Percentiles rank a stretch among this genome's conserved stretches.
Evolutionary conservation across 1,139 yeast genomes (phyloP).

Genomic region (Zygotorulaspora mrakii): DNA sequence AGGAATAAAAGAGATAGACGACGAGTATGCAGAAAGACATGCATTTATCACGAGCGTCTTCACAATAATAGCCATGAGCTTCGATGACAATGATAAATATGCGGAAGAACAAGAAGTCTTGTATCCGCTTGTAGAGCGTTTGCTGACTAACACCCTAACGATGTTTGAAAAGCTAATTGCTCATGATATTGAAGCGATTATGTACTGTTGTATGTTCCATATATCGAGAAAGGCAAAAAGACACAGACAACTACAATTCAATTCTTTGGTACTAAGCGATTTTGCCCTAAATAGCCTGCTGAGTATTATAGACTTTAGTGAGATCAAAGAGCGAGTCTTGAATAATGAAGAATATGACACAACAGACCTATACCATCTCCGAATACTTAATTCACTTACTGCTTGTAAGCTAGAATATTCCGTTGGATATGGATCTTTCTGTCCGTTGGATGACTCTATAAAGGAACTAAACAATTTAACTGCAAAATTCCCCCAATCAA

Average conservation of each 20-base stretch:
- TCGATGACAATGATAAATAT: conserved; percentile 47
- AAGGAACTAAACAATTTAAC: conserved; percentile 41
- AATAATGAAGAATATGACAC: conserved; percentile 31
- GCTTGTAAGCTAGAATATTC: conserved; percentile 48
- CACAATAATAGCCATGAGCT: conserved; percentile 48
- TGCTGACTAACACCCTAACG: conserved; percentile 46
- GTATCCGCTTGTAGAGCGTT: conserved; percentile 44
- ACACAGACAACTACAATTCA: conserved; percentile 44
- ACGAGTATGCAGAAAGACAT: conserved; percentile 44
- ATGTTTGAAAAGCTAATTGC: conserved; percentile 49
- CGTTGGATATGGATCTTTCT: conserved; percentile 43
- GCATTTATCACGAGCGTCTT: conserved; percentile 50
- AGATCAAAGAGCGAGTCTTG: conserved; percentile 40
- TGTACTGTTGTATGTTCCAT: conserved; percentile 49
- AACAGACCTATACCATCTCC: conserved; percentile 46
- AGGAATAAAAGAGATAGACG: conserved; percentile 44
- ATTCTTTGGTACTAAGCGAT: conserved; percentile 48
- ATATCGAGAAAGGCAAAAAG: conserved; percentile 47
- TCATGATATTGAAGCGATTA: conserved; percentile 53
- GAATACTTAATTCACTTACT: conserved; percentile 49
- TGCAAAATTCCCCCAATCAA: conserved; percentile 44
- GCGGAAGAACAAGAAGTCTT: conserved; percentile 44
- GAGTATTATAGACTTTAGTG: conserved; percentile 42
- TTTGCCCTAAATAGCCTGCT: conserved; percentile 48
- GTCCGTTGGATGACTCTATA: conserved; percentile 26